phyloP scores from a whole-genome alignment of 2,329 filamentous ascomycete genomes.

The Monosporascus sp. region DNA sequence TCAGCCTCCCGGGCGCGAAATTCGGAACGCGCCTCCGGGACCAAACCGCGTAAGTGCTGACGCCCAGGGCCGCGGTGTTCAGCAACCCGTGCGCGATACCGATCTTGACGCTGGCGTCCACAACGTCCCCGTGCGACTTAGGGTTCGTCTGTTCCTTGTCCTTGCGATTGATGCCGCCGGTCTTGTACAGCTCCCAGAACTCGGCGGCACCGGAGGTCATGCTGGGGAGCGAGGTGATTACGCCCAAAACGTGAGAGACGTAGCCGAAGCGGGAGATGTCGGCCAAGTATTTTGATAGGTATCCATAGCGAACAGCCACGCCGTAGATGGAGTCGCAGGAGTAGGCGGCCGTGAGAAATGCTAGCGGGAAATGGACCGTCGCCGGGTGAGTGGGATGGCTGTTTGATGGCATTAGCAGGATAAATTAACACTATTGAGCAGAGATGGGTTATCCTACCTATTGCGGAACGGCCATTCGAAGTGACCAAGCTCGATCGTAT shows the following conservation, averaged over 20 bases:
- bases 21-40: not conserved
- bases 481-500: not conserved
- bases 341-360: not conserved
- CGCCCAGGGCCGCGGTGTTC: not conserved
- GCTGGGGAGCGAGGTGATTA: not conserved
- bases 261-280: conserved; percentile 1
- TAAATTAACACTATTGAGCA: not conserved
- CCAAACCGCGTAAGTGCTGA: not conserved
- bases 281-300: not conserved
- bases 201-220: conserved; percentile 1
- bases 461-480: not conserved
- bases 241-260: not conserved
- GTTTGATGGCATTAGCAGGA: not conserved
- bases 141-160: conserved; percentile 1
- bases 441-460: not conserved
- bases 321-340: not conserved
- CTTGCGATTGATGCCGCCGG: not conserved
- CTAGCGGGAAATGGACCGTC: not conserved
- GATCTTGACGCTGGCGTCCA: not conserved
- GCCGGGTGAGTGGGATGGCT: not conserved
- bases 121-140: not conserved
- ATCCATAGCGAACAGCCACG: not conserved
- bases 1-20: not conserved
- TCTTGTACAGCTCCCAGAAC: not conserved
- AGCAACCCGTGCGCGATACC: not conserved